A percentile compares a stretch with the other conserved stretches of the same genome.
Conservation (phyloP, 2,329 filamentous ascomycete genomes). For the Aspergillus sp. region DNA sequence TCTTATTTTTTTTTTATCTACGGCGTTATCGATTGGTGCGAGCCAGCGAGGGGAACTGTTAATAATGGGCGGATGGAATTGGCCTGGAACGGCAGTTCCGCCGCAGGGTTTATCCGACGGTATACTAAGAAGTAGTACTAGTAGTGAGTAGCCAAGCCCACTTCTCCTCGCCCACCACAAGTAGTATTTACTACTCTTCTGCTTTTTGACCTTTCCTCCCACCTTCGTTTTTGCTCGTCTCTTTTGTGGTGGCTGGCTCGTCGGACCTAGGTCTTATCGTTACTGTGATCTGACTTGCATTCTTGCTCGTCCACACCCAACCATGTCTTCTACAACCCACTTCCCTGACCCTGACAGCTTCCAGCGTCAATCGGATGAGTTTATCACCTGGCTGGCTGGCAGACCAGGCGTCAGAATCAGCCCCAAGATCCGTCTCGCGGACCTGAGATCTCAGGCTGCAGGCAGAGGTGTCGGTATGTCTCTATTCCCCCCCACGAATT, state of each 20-base stretch:
- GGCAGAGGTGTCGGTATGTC: constrained; percentile 61
- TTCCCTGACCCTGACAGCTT: constrained; percentile 35
- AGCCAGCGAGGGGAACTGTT: constrained; percentile 1
- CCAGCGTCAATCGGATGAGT: constrained; percentile 45
- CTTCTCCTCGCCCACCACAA: constrained; percentile 8
- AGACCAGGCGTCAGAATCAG: constrained; percentile 51
- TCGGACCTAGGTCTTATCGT: neutral
- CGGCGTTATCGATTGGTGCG: constrained; percentile 26
- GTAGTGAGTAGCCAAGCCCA: neutral
- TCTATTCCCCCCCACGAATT: constrained; percentile 16
- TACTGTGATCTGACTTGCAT: neutral
- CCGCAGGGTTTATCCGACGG: constrained; percentile 27
- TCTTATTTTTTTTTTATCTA: constrained; percentile 17
- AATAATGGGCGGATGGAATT: no score
- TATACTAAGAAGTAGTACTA: constrained; percentile 10
- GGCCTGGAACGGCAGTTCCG: constrained; percentile 10
- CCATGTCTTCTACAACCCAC: constrained; percentile 32
- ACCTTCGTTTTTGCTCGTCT: constrained; percentile 6
- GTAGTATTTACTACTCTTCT: constrained; percentile 7
- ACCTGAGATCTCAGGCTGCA: constrained; percentile 52
- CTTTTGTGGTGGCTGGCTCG: neutral
- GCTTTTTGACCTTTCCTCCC: constrained; percentile 10
- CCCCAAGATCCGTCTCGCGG: constrained; percentile 53
- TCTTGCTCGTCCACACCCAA: constrained; percentile 3
- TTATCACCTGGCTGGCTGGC: constrained; percentile 54